Evolutionary conservation across 352 stramenopile species (phyloP).

Genomic region (Globisporangium splendens): DNA sequence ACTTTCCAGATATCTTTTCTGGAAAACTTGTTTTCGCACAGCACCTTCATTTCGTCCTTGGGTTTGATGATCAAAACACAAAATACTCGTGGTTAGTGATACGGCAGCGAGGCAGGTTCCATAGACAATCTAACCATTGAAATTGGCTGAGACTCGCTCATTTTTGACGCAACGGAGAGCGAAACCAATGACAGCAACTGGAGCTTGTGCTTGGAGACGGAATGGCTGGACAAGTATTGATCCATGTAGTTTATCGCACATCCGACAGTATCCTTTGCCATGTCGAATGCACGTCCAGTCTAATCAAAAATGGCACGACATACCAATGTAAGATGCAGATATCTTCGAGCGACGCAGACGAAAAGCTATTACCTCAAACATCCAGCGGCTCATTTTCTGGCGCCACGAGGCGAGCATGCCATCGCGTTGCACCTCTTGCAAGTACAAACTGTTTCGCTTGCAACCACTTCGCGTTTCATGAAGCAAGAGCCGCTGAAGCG

Average conservation of each 20-base stretch:
- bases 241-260: constrained; percentile 14
- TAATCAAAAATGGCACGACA: neutral
- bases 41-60: constrained; percentile 44
- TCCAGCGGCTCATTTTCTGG: constrained; percentile 44
- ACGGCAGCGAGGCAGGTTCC: no score
- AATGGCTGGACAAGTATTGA: constrained; percentile 10
- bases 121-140: constrained; percentile 8
- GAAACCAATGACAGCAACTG: constrained; percentile 14
- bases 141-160: constrained; percentile 14
- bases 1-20: constrained; percentile 31
- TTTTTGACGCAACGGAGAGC: constrained; percentile 14
- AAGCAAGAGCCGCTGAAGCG: constrained; percentile 13
- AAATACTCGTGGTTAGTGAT: neutral
- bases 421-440: constrained; percentile 28
- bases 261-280: constrained; percentile 14
- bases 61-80: neutral
- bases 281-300: constrained; percentile 14
- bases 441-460: constrained; percentile 16
- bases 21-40: constrained; percentile 45
- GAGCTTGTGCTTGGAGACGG: constrained; percentile 13
- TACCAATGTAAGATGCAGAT: neutral
- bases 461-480: neutral
- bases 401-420: constrained; percentile 43
- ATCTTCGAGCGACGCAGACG: no score
- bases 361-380: constrained; percentile 33